Evolutionary conservation across 2,329 filamentous ascomycete genomes (phyloP).

Genomic region (Trichoderma sp.): DNA sequence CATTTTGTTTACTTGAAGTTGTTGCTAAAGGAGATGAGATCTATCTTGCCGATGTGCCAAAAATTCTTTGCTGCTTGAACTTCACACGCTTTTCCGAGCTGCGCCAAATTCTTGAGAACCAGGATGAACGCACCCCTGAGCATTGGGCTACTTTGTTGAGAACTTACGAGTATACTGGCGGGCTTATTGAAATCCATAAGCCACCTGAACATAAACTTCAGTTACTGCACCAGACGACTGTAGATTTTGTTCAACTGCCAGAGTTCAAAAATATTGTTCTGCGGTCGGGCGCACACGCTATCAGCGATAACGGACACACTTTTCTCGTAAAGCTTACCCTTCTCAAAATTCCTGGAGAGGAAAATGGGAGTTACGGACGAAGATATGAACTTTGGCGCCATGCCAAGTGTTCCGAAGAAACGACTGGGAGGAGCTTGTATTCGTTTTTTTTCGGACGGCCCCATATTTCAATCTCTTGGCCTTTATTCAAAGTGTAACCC

Average conservation of each 20-base stretch:
- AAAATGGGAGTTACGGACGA: no score
- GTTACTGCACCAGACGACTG: neutral
- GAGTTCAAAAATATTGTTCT: neutral
- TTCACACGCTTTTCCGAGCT: neutral
- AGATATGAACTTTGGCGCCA: neutral
- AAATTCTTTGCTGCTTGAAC: neutral
- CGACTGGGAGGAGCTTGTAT: neutral
- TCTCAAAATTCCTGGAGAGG: neutral
- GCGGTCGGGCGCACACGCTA: neutral
- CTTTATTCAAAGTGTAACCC: no score
- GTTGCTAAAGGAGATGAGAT: neutral
- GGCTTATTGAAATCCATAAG: neutral
- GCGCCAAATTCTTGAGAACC: neutral
- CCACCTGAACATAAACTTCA: neutral
- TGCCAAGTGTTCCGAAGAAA: neutral
- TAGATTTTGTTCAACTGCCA: neutral
- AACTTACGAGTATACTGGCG: neutral
- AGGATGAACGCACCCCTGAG: no score
- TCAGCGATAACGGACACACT: neutral
- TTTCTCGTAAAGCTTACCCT: neutral
- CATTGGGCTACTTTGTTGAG: neutral
- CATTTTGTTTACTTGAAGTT: constrained; percentile 8
- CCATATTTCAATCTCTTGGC: no score
- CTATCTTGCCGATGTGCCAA: neutral
- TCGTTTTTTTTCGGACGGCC: neutral